Conservation (phyloP, 2,329 filamentous ascomycete species). For the Magnaporthiopsis rhizophila region DNA sequence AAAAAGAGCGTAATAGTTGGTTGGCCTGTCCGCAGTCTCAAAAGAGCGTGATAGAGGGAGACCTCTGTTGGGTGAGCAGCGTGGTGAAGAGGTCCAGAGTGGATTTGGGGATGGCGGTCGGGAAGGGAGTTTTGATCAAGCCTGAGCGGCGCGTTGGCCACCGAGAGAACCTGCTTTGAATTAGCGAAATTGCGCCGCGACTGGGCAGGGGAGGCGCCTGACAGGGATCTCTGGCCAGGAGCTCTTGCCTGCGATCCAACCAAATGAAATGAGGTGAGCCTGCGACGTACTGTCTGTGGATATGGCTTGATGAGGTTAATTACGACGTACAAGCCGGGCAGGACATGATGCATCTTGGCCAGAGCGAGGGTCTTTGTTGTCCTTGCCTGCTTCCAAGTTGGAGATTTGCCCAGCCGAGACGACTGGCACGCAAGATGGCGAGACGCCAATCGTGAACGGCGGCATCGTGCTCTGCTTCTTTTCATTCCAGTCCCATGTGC, state of each 20-base stretch:
- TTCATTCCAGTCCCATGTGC: not conserved
- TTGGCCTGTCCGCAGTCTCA: not conserved
- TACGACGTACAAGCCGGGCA: not conserved
- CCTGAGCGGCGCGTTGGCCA: not conserved
- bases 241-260: not conserved
- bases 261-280: not conserved
- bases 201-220: not conserved
- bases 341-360: too few species aligned
- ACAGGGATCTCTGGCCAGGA: not conserved
- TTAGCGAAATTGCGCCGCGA: not conserved
- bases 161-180: not conserved
- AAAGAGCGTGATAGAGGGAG: not conserved
- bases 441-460: not conserved
- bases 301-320: not conserved
- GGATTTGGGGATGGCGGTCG: not conserved
- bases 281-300: not conserved
- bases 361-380: too few species aligned
- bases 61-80: not conserved
- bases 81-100: not conserved
- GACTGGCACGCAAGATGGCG: not conserved
- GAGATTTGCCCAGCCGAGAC: not conserved
- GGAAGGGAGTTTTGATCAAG: not conserved
- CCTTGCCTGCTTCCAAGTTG: not conserved
- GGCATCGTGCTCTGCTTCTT: not conserved
- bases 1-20: constrained; percentile 1